Base-by-base conservation (phyloP, 495 filamentous ascomycete species). In the Beverwykella pulmonaria region DNA sequence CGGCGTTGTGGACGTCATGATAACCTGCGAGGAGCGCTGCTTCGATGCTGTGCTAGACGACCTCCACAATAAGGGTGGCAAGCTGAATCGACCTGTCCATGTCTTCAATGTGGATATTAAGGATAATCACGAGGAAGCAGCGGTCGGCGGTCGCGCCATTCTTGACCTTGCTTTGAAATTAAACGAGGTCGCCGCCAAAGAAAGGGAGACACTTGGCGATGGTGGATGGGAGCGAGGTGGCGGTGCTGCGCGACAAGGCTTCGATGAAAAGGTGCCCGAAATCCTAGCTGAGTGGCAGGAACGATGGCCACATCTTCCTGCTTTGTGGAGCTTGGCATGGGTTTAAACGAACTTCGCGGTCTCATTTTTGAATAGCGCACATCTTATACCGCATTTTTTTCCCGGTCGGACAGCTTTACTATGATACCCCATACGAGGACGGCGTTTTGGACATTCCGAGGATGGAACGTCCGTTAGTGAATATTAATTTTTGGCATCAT, bases 1-100 rank as follows among this genome's bases (percentile, higher is more conserved):
- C 5, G 95, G 95, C 4, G 84, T 96, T 20, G 92, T 97, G 1
- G 95, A 99, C 73, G 80, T 98, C 2, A 93, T 99, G 61, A 90
- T 99, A 63, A 99, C 95, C 15, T 99, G 95, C 73, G 95, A 99
- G 75, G 95, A 99, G 76, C 83, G 93, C 49, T 99, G 95, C 75
- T 99, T 94, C 92, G 95, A 99, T 79, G 93, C 95, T 36, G 94
- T 99, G 47, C 84, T 99, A 7, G 95, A 99, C 68, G 92, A 99
- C 74, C 80, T 99, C 53, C 84, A 93, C 46, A 91, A 86, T 66
- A 85, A 95, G 65, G 93, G 92, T 12, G 85, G 88, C 0, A 84
- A 86, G 6, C 81, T 98, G 25, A 98, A 98, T 77, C 82, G 90
- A 10, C 92, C 93, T 0, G 93, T 99, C 10, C 94, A 99, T 74